Percentiles rank a stretch among this genome's conserved stretches.
Conservation (phyloP, 2,329 filamentous ascomycete genomes). For the Pseudogymnoascus sp. region DNA sequence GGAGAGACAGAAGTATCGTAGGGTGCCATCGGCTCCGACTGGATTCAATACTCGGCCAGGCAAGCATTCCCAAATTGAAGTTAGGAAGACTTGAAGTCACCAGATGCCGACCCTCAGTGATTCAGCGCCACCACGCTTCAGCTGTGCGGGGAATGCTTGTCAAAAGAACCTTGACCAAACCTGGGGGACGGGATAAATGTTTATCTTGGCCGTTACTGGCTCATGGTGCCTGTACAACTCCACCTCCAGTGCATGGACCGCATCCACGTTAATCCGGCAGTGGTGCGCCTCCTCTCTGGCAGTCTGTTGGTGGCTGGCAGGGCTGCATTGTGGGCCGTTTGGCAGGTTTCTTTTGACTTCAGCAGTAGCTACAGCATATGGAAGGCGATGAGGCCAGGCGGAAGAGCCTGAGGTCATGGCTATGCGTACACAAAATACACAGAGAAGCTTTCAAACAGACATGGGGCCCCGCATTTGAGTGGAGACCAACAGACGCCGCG, state of each 20-base stretch:
- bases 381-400: too few species aligned
- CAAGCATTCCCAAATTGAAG: background rate
- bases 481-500: too few species aligned
- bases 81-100: background rate
- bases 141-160: background rate
- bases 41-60: background rate
- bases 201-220: background rate
- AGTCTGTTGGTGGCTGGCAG: background rate
- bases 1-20: background rate
- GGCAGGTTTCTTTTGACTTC: background rate
- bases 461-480: background rate
- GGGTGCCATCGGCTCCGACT: background rate
- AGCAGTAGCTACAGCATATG: background rate
- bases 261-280: conserved; percentile 5
- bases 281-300: conserved; percentile 4
- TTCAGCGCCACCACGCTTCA: background rate
- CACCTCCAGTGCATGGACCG: background rate
- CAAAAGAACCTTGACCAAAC: background rate
- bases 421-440: background rate
- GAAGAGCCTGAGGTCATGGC: background rate
- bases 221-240: background rate
- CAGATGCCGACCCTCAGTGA: background rate
- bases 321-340: background rate
- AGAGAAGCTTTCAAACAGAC: background rate
- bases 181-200: conserved; percentile 1